Percentiles rank a stretch among this genome's conserved stretches.
Evolutionary conservation across 1,284 basidiomycete species (phyloP).

Genomic region (Thecaphora thlaspeos): DNA sequence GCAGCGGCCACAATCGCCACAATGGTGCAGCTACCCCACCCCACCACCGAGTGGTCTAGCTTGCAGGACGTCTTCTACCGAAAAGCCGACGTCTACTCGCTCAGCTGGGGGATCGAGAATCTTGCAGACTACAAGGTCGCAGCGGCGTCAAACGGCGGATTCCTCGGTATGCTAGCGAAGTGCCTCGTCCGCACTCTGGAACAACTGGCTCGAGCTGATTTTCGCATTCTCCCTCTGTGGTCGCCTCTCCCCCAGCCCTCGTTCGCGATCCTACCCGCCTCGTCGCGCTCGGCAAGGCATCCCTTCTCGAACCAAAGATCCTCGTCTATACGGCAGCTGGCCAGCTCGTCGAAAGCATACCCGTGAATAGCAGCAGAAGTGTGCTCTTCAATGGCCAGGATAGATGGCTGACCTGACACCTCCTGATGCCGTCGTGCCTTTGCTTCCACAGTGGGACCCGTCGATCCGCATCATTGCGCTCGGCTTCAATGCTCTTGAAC

Average conservation of each 20-base stretch:
- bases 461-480: constrained; percentile 70
- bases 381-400: no score
- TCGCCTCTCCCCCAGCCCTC: constrained; percentile 69
- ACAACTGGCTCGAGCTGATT: no score
- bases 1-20: neutral
- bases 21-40: constrained; percentile 33
- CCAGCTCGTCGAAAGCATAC: constrained; percentile 58
- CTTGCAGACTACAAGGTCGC: constrained; percentile 78
- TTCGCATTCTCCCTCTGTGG: no score
- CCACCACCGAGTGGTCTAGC: constrained; percentile 47
- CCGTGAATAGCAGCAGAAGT: no score
- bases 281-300: constrained; percentile 69
- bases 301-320: constrained; percentile 68
- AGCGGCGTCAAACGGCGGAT: constrained; percentile 81
- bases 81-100: constrained; percentile 77
- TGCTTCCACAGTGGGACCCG: constrained; percentile 71
- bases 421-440: neutral
- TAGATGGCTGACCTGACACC: no score
- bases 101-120: constrained; percentile 75
- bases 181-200: no score
- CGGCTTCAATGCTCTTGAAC: constrained; percentile 78
- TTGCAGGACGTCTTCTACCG: constrained; percentile 60
- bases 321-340: constrained; percentile 62
- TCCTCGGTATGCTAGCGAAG: constrained; percentile 76
- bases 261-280: constrained; percentile 82